phyloP scores from a whole-genome alignment of 1,284 basidiomycete genomes.

The Malassezia sympodialis region DNA sequence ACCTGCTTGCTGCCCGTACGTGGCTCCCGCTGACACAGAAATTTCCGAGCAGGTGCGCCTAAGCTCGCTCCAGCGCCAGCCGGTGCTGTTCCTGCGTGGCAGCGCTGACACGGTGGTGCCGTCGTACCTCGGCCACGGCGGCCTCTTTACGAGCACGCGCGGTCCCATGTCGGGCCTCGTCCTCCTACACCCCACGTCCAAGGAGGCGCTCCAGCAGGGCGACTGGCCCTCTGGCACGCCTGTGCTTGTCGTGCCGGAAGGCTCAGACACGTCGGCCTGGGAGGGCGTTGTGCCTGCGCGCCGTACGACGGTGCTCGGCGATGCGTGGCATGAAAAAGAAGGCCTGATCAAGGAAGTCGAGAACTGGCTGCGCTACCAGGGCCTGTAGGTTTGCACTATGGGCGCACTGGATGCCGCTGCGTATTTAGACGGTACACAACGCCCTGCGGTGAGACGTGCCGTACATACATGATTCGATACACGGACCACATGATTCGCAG shows the following conservation, averaged over 20 bases:
- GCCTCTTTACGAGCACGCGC: constrained; percentile 8
- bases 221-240: constrained; percentile 17
- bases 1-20: constrained; percentile 9
- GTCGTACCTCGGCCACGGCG: constrained; percentile 14
- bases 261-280: neutral
- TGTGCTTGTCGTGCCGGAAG: constrained; percentile 6
- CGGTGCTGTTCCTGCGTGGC: constrained; percentile 14
- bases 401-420: constrained; percentile 25
- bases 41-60: constrained; percentile 16
- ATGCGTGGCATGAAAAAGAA: constrained; percentile 16
- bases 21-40: neutral
- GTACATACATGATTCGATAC: constrained; percentile 42
- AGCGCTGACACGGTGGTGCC: neutral
- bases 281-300: neutral
- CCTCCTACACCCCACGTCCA: constrained; percentile 7
- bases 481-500: constrained; percentile 73
- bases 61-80: constrained; percentile 16
- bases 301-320: constrained; percentile 3
- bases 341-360: constrained; percentile 17
- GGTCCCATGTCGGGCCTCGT: constrained; percentile 15
- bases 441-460: constrained; percentile 20
- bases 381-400: constrained; percentile 19
- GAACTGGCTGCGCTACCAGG: constrained; percentile 11
- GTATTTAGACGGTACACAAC: constrained; percentile 39
- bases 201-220: neutral